Percentiles rank a stretch among this genome's conserved stretches.
phyloP scores from a whole-genome alignment of 108 stramenopile genomes.

The Cyclotella kingstonii region DNA sequence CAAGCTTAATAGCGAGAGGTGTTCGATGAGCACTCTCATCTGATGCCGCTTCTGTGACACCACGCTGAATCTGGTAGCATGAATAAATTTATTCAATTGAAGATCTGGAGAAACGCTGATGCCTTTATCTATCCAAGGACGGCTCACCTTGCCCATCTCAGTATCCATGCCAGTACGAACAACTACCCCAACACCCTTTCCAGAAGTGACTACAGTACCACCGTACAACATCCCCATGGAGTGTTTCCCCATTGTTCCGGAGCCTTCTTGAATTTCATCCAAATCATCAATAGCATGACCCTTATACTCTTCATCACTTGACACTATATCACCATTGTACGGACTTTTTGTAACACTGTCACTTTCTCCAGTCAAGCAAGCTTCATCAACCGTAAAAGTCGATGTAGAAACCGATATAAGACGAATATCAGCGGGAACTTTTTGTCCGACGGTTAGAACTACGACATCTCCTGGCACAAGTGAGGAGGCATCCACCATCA shows the following conservation, averaged over 20 bases:
- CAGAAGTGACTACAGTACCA: conserved; percentile 92
- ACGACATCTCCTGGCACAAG: conserved; percentile 97
- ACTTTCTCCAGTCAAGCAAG: conserved; percentile 80
- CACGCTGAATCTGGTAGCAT: conserved; percentile 85
- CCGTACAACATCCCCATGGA: conserved; percentile 87
- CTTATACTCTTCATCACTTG: conserved; percentile 11
- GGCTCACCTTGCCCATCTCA: conserved; percentile 88
- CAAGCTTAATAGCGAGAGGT: conserved; percentile 91
- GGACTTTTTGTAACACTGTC: conserved; percentile 71
- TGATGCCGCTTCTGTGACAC: conserved; percentile 67
- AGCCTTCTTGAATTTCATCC: conserved; percentile 25
- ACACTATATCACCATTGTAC: conserved; percentile 51
- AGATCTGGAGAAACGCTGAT: no score
- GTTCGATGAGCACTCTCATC: conserved; percentile 79
- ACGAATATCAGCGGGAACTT: conserved; percentile 93
- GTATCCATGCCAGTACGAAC: conserved; percentile 91
- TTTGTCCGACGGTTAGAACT: conserved; percentile 88
- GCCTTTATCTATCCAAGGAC: no score
- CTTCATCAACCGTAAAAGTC: conserved; percentile 74
- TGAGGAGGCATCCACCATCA: conserved; percentile 49
- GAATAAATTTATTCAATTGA: no score
- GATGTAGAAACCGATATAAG: conserved; percentile 55
- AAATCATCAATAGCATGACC: conserved; percentile 50
- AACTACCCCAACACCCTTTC: conserved; percentile 87
- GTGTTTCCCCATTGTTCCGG: conserved; percentile 45